Base-by-base conservation (phyloP, 2,329 filamentous ascomycete genomes). In the Colletotrichum aenigma region DNA sequence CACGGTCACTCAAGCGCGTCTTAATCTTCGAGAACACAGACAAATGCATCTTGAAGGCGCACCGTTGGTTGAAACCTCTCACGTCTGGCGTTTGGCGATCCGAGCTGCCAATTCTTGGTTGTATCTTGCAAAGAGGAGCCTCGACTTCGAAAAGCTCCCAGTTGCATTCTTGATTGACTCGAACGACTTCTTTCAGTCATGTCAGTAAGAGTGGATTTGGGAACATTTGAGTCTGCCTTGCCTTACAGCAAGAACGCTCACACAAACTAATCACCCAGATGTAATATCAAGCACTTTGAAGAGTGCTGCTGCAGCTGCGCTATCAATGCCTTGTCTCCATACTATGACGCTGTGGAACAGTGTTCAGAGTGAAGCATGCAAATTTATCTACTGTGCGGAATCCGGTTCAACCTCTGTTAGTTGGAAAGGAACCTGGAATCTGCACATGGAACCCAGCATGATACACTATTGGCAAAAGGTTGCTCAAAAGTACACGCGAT, bases 321-420 rank as follows among this genome's bases (percentile, higher is more conserved):
- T 65, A 62, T 65, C 77, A 55, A 84, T 85, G 81, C 81, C 81
- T 16, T 77, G 77, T 58, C 13, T 85, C 55, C 78, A 80, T 28
- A 82, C 79, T 4, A 71, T 85, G 62, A 81, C 82, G 66, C 74
- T 85, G n/a, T 85, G 83, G 83, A 82, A 85, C 75, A 80, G 81
- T 64, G 65, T 61, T 43, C 79, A 74, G 56, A 79, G 43, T 16
- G 61, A 83, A 74, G 82, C 82, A 18, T 84, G 79, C 76, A 82
- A 82, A n/a, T 83, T 85, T 65, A 82, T 83, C 73, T 84, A 82
- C 77, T 78, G n/a, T 28, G 52, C 52, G 26, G 55, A 15, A 21
- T 52, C 21, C 12, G 28, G 1, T 16, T 36, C 38, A n/a, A 30
- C 30, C 48, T 43, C 13, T 24, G 56, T 74, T 30, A 32, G 58